Conservation (phyloP, 2,329 filamentous ascomycete genomes). For the Paecilomyces formosus region DNA sequence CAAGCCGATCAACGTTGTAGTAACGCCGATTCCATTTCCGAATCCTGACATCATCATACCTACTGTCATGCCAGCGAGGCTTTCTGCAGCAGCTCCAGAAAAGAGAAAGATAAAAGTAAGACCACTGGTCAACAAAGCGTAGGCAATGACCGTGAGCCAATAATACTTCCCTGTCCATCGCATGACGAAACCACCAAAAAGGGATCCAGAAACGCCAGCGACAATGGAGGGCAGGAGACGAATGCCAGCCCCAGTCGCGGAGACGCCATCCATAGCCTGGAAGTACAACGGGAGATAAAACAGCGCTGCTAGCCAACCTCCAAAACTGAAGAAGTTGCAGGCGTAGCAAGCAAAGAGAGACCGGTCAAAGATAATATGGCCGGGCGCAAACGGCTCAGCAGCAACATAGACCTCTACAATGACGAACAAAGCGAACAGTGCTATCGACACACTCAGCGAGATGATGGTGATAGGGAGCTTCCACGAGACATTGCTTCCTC, state of each 20-base stretch:
- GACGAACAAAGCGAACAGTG: conserved; percentile 60
- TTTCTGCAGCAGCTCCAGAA: conserved; percentile 47
- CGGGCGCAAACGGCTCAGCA: conserved; percentile 65
- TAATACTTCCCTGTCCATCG: conserved; percentile 65
- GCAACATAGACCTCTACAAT: conserved; percentile 62
- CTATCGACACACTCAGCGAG: conserved; percentile 48
- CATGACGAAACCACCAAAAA: conserved; percentile 61
- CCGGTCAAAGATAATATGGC: conserved; percentile 62
- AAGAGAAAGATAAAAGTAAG: conserved; percentile 51
- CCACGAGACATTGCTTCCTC: conserved; percentile 67
- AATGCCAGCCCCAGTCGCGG: conserved; percentile 57
- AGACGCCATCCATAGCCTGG: conserved; percentile 61
- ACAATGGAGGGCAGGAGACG: conserved; percentile 61
- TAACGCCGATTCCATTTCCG: conserved; percentile 56
- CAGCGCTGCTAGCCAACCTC: conserved; percentile 50
- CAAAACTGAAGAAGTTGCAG: conserved; percentile 65
- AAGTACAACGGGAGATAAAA: conserved; percentile 76
- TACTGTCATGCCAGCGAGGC: conserved; percentile 45
- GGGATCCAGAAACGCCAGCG: conserved; percentile 54
- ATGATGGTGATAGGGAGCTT: conserved; percentile 49
- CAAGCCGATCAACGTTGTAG: conserved; percentile 63
- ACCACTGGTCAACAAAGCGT: conserved; percentile 48
- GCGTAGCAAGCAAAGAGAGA: conserved; percentile 61
- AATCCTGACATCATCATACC: conserved; percentile 51
- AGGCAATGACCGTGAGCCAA: conserved; percentile 55